Conservation (phyloP, 2,329 filamentous ascomycete species). For the Diaporthe aspalathi region DNA sequence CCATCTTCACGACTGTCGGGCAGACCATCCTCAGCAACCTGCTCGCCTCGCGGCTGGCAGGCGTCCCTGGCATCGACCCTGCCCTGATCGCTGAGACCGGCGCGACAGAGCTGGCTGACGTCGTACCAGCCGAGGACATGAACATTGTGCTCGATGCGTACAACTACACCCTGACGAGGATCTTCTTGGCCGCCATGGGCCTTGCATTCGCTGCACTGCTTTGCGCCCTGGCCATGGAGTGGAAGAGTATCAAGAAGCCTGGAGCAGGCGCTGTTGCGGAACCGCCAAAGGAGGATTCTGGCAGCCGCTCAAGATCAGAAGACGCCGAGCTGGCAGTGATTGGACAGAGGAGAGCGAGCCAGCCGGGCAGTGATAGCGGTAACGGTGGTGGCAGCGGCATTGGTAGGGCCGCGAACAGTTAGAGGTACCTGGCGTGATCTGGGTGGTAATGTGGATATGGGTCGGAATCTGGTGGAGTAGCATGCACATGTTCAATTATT, state of each 20-base stretch:
- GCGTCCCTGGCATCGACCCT: conserved; percentile 57
- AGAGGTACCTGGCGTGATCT: not conserved
- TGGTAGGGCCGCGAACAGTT: not conserved
- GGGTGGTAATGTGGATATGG: no score
- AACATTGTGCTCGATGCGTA: conserved; percentile 70
- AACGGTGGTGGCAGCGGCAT: no score
- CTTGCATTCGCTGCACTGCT: conserved; percentile 67
- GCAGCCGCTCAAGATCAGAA: not conserved
- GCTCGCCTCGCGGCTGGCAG: conserved; percentile 53
- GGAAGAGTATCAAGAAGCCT: conserved; percentile 73
- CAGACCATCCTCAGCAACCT: conserved; percentile 64
- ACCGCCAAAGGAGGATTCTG: not conserved
- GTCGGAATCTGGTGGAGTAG: not conserved
- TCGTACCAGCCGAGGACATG: conserved; percentile 63
- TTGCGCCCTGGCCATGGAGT: conserved; percentile 70
- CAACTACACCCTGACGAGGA: conserved; percentile 70
- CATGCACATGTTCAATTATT: not conserved
- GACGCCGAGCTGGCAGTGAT: conserved; percentile 4
- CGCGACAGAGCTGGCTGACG: conserved; percentile 69
- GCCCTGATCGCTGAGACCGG: conserved; percentile 58
- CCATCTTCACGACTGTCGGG: conserved; percentile 68
- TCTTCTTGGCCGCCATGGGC: conserved; percentile 72
- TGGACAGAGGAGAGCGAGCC: not conserved
- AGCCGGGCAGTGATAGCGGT: not conserved
- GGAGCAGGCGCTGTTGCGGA: conserved; percentile 27